Base-by-base conservation (phyloP, 371 early-diverging fungal genomes). In the Chytridium lagenaria region DNA sequence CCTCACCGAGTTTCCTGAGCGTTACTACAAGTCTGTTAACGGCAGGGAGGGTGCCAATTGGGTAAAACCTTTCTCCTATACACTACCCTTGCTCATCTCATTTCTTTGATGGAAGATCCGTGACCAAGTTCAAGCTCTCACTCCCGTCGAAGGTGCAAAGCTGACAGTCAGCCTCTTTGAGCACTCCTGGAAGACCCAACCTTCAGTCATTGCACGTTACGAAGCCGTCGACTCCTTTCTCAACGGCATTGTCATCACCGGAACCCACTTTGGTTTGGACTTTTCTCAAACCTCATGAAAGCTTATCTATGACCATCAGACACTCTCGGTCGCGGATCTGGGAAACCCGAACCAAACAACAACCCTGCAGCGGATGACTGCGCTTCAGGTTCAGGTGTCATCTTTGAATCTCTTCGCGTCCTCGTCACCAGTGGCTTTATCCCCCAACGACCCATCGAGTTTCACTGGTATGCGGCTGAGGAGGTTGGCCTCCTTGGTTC, bases 381-480 rank as follows among this genome's bases (percentile, higher is more conserved):
- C 52, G 77, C 77, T 7, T 57, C 67, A 40, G 80, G 50, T 30
- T 40, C 51, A 33, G 37, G 31, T 0, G 51, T 51, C 1, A 33
- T 75, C 40, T 75, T 75, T 51, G 72, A 73, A 39, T 12, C 36
- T 2, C 37, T 61, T 15, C 31, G 61, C 16, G 36, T 34, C 37
- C 7, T 61, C 34, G 37, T 37, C 3, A 23, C 34, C 2, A 28
- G 23, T 23, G 73, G 69, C 23, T 76, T 71, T 36, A 49, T 68
- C 37, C 68, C 74, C 28, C 38, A 33, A 16, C 68, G 73, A 12
- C 66, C 72, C 23, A 66, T 72, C 64, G 72, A 80, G 67, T 76
- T 80, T 67, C 81, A 80, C 63, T 80, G 68, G 70, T 81, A 81
- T 64, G 70, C 77, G 10, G 81, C 65, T 30, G 81, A 81, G 67